Base-by-base conservation (phyloP, 2,329 filamentous ascomycete genomes). In the Cryphonectria naterciae region DNA sequence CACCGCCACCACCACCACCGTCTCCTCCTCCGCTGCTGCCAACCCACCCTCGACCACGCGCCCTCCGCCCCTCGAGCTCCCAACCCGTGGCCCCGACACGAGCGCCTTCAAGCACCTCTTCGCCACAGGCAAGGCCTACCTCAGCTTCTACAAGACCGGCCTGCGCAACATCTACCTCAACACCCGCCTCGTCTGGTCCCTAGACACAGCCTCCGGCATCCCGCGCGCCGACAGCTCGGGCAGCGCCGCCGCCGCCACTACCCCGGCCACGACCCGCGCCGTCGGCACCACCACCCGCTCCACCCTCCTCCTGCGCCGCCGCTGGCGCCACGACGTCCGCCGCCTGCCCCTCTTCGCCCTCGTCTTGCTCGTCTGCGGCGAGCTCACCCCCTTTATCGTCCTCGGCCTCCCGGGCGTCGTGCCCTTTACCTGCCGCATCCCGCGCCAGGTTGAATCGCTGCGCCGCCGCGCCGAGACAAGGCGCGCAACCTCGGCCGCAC, bases 101-200 rank as follows among this genome's bases (percentile, higher is more conserved):
- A 81, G 82, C 39, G 77, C 82, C 28, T 78, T 87, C 69, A 80
- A 80, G 25, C 88, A 92, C 82, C 83, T 88, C 73, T 87, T 88
- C 77, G 79, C 81, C 60, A 82, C 91, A 39, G 95, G 93, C 73
- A 92, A 92, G 79, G 89, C 92, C 67, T 97, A 97, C 81, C 80
- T 92, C 13, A 81, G 81, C 49, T 98, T 98, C 87, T 98, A 98
- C 89, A 97, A 96, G 82, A 86, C 89, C 1, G 95, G 95, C 25
- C 81, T 97, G 43, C 90, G 90, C 77, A 89, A 92, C 76, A 90
- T 97, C 67, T 90, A 89, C 79, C 82, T 84, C 71, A 97, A 97
- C 75, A 85, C 87, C 64, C 78, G 83, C 32, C 84, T 86, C 15
- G 79, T 91, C 19, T 80, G 82, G 67, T 80, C 82, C 76, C 84